Base-by-base conservation (phyloP, 805 yeast genomes). In the Candida krabiensis region DNA sequence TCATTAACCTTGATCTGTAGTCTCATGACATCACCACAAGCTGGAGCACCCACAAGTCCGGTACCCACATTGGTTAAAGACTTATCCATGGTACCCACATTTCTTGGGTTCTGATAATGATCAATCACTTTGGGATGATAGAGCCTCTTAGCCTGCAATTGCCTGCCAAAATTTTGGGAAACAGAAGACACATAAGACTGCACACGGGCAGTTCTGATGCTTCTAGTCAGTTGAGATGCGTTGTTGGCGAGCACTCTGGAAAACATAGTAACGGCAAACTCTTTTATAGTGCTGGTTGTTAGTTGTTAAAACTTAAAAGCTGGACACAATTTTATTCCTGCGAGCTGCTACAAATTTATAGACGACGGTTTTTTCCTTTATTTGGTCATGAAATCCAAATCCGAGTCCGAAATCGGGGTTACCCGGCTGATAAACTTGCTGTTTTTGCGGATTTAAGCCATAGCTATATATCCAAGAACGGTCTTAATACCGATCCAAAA, bases 21-120 rank as follows among this genome's bases (percentile, higher is more conserved):
- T 68, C 95, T 84, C 96, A 93, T 93, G 30, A 93, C 99, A 70
- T 93, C 99, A 39, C 99, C 99, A 69, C 99, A 93, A 0, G 99
- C 99, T 38, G 99, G 98, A 0, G 99, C 98, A 40, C 99, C 99
- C 12, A 93, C 99, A 30, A 93, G 74, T 1, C 99, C 99, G 1
- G 98, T 93, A 30, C 99, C 99, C 9, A 93, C 97, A 50, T 80
- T 77, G 13, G 67, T 56, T 42, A 78, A 75, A 38, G 71, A 73
- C 66, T 90, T 89, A 66, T 90, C 88, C 64, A 93, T 68, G 5
- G 96, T 77, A 13, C 99, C 99, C 19, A 93, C 98, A 60, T 93
- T 93, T 65, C 99, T 79, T 44, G 99, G 99, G 69, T 91, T 90
- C 56, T 86, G 81, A 66, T 93, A 93, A 62, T 93, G 99, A 61